Base-by-base conservation (phyloP, 2,329 filamentous ascomycete species). In the Penicillium paneum region DNA sequence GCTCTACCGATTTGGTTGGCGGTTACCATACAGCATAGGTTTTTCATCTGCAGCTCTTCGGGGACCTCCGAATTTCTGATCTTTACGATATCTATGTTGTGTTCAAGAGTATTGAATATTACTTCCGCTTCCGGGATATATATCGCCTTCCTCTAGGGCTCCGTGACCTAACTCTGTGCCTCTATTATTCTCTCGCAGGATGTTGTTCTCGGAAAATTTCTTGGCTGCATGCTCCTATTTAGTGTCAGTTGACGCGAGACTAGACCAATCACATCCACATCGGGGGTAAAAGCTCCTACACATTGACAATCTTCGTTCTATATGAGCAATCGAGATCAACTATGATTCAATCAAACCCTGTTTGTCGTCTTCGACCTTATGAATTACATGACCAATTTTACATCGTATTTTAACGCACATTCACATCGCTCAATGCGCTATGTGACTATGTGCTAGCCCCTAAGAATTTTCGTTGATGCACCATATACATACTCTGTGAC, bases 1-100 rank as follows among this genome's bases (percentile, higher is more conserved):
- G 53, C 57, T 61, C 59, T 64, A 57, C 62, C 61, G 61, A 49
- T 55, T 24, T 15, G 13, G 21, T 40, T 40, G 36, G 36, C 6
- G 24, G 2, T 10, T 10, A n/a, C n/a, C n/a, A n/a, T n/a, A n/a
- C n/a, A n/a, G n/a, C n/a, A 34, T 28, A 3, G 15, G 10, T 21
- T 5, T 8, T 31, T 17, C 10, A 28, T 17, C 21, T 26, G 21
- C 13, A 31, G 21, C 21, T 38, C 8, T 26, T 24, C 15, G 17
- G 35, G 5, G 13, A 19, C 10, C 12, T 17, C 36, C 28, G 35
- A 29, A 15, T 31, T 13, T 21, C 5, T 19, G n/a, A n/a, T 44
- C 17, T 21, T 29, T 7, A 29, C 26, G 21, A 44, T 15, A 21
- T 21, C 11, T 40, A 24, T 24, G 21, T 24, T 24, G 21, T 24